A percentile compares a stretch with the other conserved stretches of the same genome.
Evolutionary conservation across 129 eudicot species (phyloP).

Genomic region (Helianthus annuus): HanXRQr2.0-SUNRISE NC_035436.2:11703003-11703502

Average conservation of each 20-base stretch:
- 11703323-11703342: slow-evolving; percentile 28
- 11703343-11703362: slow-evolving; percentile 16
- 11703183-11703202: slow-evolving; percentile 31
- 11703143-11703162: neutral
- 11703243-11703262: slow-evolving; percentile 24
- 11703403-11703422: slow-evolving; percentile 42
- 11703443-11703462: slow-evolving; percentile 43
- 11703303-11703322: slow-evolving; percentile 25
- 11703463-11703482: slow-evolving; percentile 70
- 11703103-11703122: too few relatives aligned
- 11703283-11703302: slow-evolving; percentile 23
- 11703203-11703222: slow-evolving; percentile 6
- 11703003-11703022: too few relatives aligned
- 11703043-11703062: too few relatives aligned
- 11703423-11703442: slow-evolving; percentile 53
- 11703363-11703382: slow-evolving; percentile 56
- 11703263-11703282: slow-evolving; percentile 38
- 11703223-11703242: slow-evolving; percentile 25
- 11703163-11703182: slow-evolving; percentile 7
- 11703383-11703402: slow-evolving; percentile 38
- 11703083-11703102: too few relatives aligned
- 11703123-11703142: too few relatives aligned
- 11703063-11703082: too few relatives aligned
- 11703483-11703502: slow-evolving; percentile 58
- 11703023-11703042: too few relatives aligned